Evolutionary conservation across 306 rosid species (phyloP).

Genomic region (Cicer arietinum): DNA sequence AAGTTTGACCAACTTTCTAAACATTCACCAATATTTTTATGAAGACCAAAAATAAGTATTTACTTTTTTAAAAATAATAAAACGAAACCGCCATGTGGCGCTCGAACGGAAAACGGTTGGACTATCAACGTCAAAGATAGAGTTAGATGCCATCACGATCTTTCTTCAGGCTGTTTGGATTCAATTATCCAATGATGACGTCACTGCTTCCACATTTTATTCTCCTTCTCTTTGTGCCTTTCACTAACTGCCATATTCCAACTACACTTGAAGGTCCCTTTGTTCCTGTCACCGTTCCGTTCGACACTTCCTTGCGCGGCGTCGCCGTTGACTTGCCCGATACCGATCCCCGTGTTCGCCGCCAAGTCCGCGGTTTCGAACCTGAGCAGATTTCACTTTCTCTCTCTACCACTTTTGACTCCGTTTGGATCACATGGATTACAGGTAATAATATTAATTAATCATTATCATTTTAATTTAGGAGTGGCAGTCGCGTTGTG

Average conservation of each 20-base stretch:
- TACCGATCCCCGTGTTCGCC: conserved; percentile 68
- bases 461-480: neutral
- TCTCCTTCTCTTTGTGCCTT: conserved; percentile 3
- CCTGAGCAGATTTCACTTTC: conserved; percentile 88
- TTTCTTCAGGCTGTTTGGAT: neutral
- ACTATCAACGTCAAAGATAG: no score
- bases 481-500: no score
- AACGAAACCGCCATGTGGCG: no score
- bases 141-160: no score
- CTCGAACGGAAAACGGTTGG: no score
- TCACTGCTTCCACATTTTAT: neutral
- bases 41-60: no score
- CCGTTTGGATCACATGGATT: conserved; percentile 86
- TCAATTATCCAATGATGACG: neutral
- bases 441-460: conserved; percentile 53
- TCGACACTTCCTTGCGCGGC: conserved; percentile 62
- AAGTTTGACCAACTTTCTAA: no score
- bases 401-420: conserved; percentile 63
- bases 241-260: conserved; percentile 49
- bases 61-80: no score
- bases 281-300: conserved; percentile 66
- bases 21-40: no score
- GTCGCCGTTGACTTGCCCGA: conserved; percentile 71
- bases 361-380: conserved; percentile 57
- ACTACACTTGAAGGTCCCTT: conserved; percentile 84